Evolutionary conservation across 805 yeast species (phyloP).

Genomic region (Torulaspora indica): DNA sequence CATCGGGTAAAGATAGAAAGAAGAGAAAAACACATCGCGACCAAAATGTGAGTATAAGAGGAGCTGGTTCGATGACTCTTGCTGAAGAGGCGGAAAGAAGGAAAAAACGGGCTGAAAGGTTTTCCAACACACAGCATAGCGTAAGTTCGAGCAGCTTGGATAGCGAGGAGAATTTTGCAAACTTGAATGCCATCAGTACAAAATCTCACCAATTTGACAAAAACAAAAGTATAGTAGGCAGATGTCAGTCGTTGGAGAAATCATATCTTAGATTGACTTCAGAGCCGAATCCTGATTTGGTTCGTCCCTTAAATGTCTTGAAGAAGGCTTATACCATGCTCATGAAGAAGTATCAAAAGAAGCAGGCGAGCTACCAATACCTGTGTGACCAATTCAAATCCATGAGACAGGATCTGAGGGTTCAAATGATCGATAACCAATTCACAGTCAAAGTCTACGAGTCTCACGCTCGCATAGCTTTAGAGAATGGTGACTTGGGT

Average conservation of each 20-base stretch:
- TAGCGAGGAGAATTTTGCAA: conserved; percentile 24
- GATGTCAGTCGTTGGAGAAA: conserved; percentile 64
- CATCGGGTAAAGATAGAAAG: conserved; percentile 8
- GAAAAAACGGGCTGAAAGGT: conserved; percentile 37
- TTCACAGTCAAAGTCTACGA: conserved; percentile 80
- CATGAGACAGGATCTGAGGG: conserved; percentile 87
- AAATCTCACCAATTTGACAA: conserved; percentile 34
- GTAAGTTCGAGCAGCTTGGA: conserved; percentile 8
- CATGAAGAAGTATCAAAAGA: conserved; percentile 45
- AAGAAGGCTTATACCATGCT: conserved; percentile 53
- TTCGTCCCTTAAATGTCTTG: conserved; percentile 66
- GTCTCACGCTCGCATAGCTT: conserved; percentile 80
- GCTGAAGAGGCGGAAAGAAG: conserved; percentile 30
- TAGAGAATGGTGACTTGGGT: conserved; percentile 78
- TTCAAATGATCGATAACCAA: conserved; percentile 75
- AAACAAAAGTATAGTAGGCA: conserved; percentile 52
- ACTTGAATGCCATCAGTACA: conserved; percentile 31
- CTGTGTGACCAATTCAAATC: conserved; percentile 88
- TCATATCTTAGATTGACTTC: conserved; percentile 80
- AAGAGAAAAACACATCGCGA: conserved; percentile 3
- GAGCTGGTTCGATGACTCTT: conserved; percentile 2
- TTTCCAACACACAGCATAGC: conserved; percentile 18
- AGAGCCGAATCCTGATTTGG: conserved; percentile 80
- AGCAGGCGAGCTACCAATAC: conserved; percentile 62
- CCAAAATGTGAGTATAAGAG: conserved; percentile 13